A percentile compares a stretch with the other conserved stretches of the same genome.
phyloP scores from a whole-genome alignment of 2,329 filamentous ascomycete genomes.

The Cercospora sp. region DNA sequence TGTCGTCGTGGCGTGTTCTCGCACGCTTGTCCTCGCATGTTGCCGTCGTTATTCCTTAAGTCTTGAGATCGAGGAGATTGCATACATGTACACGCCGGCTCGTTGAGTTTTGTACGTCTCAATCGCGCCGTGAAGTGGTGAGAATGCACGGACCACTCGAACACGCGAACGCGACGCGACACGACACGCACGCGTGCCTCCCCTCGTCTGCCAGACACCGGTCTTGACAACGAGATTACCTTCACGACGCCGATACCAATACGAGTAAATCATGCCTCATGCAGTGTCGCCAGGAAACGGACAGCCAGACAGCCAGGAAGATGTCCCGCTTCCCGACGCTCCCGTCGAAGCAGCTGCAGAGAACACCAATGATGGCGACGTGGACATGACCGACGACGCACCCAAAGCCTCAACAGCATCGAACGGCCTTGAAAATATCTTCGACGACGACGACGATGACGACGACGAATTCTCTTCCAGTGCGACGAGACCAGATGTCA shows the following conservation, averaged over 20 bases:
- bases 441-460: constrained; percentile 59
- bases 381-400: constrained; percentile 22
- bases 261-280: constrained; percentile 46
- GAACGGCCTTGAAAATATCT: constrained; percentile 56
- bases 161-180: neutral
- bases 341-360: constrained; percentile 23
- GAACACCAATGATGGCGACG: constrained; percentile 25
- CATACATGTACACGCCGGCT: neutral
- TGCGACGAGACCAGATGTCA: constrained; percentile 49
- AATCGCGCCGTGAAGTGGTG: neutral
- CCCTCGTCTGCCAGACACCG: neutral
- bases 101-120: neutral
- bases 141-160: neutral
- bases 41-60: neutral
- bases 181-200: constrained; percentile 8
- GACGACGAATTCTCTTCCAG: constrained; percentile 60
- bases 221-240: neutral
- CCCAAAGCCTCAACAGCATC: constrained; percentile 15
- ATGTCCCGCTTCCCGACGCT: constrained; percentile 40
- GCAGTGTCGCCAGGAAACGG: constrained; percentile 41
- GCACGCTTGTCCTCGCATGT: neutral
- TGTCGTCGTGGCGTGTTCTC: neutral
- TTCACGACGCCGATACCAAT: neutral
- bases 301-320: constrained; percentile 35
- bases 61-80: neutral